These are phyloP conservation scores for Malassezia caprae DNA, from an alignment of 1,284 basidiomycete genomes.

Conservation along the genomic window DNA sequence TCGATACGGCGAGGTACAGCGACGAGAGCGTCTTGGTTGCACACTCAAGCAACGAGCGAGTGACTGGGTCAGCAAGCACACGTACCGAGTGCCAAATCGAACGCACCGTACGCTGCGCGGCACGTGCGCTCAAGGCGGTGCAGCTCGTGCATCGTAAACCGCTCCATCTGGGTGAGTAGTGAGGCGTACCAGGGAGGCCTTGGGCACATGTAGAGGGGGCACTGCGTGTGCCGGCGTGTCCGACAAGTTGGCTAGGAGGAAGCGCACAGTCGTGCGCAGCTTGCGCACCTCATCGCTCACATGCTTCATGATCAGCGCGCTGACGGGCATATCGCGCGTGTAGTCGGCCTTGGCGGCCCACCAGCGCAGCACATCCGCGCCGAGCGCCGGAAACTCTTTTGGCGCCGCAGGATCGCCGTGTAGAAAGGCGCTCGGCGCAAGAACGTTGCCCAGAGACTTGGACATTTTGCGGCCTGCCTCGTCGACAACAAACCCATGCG, in stretches of 20 bases:
- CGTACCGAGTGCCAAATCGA: slow-evolving; percentile 74
- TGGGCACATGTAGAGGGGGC: neutral
- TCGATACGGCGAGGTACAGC: slow-evolving; percentile 78
- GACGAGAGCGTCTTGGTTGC: slow-evolving; percentile 54
- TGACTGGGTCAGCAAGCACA: slow-evolving; percentile 36
- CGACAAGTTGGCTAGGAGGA: slow-evolving; percentile 65
- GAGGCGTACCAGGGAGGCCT: neutral
- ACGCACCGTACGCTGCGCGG: slow-evolving; percentile 61
- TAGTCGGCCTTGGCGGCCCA: slow-evolving; percentile 91
- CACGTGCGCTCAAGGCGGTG: slow-evolving; percentile 62
- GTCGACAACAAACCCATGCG: slow-evolving; percentile 95
- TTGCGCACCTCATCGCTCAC: slow-evolving; percentile 70
- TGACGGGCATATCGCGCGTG: slow-evolving; percentile 75
- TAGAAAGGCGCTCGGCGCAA: slow-evolving; percentile 73
- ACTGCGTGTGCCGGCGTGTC: neutral
- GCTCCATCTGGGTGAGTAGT: slow-evolving; percentile 26
- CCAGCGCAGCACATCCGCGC: slow-evolving; percentile 73
- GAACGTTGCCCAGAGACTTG: slow-evolving; percentile 86
- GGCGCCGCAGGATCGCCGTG: slow-evolving; percentile 56
- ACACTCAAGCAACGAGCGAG: slow-evolving; percentile 50
- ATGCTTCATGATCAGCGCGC: slow-evolving; percentile 66
- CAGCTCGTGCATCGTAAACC: slow-evolving; percentile 76
- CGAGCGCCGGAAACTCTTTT: slow-evolving; percentile 66
- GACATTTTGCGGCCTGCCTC: slow-evolving; percentile 92
- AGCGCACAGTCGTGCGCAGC: slow-evolving; percentile 78